Conservation (phyloP, 352 stramenopile species). For the Globisporangium megalacanthum region DNA sequence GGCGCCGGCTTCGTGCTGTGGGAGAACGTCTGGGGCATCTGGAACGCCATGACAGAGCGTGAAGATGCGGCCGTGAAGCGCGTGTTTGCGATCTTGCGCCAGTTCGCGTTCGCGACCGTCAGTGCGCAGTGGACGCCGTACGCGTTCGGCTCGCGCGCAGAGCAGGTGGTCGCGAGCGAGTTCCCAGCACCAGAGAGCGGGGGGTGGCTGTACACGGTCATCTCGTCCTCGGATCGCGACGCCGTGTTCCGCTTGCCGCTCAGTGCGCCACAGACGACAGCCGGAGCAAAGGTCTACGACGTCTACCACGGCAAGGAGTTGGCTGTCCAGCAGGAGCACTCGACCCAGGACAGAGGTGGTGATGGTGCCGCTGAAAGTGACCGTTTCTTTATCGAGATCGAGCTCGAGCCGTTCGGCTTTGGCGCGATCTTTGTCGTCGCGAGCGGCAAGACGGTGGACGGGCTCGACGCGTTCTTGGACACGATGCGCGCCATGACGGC, state of each 20-base stretch:
- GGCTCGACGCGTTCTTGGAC: constrained; percentile 37
- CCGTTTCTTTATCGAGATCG: constrained; percentile 20
- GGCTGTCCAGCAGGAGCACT: constrained; percentile 8
- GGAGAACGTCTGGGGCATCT: constrained; percentile 89
- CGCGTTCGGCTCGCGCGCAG: constrained; percentile 14
- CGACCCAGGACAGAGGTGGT: background rate
- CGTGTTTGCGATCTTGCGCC: constrained; percentile 56
- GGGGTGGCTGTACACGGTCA: constrained; percentile 52
- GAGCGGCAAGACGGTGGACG: constrained; percentile 6
- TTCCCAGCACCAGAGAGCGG: constrained; percentile 25
- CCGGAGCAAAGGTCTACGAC: constrained; percentile 40
- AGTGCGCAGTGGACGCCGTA: constrained; percentile 53
- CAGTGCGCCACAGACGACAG: constrained; percentile 10
- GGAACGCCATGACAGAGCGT: constrained; percentile 70
- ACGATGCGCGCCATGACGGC: constrained; percentile 45
- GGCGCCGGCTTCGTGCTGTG: constrained; percentile 81
- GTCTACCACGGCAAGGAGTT: constrained; percentile 55
- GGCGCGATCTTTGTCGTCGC: constrained; percentile 39
- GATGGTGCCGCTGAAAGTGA: background rate
- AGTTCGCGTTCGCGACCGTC: constrained; percentile 41
- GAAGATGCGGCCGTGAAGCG: constrained; percentile 61
- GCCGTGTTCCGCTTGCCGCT: constrained; percentile 32
- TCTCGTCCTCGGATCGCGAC: constrained; percentile 33
- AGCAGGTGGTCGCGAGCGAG: constrained; percentile 39
- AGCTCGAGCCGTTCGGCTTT: constrained; percentile 57